These are phyloP conservation scores for Solanum phureja DNA, from an alignment of 257 asterid genomes.

Conservation along the genomic window DNA sequence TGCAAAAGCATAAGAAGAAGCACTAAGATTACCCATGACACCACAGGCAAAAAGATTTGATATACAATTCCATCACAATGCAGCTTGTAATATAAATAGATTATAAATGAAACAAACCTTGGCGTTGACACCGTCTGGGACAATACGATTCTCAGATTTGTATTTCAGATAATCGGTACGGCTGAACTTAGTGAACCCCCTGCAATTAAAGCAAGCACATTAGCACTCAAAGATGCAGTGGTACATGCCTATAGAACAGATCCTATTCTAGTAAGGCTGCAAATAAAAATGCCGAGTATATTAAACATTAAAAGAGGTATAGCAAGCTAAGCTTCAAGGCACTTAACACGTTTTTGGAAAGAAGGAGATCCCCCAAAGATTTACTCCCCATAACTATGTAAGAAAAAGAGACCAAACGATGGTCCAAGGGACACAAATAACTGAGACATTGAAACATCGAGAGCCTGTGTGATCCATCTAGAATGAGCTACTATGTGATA, in stretches of 20 bases:
- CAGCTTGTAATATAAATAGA: background rate
- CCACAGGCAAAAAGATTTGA: background rate
- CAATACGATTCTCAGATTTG: slow-evolving; percentile 7
- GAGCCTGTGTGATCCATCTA: background rate
- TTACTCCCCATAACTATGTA: background rate
- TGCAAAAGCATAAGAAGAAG: background rate
- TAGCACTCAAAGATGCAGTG: background rate
- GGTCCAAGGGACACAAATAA: background rate
- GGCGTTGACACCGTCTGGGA: slow-evolving; percentile 13
- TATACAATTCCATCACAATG: background rate
- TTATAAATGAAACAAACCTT: background rate
- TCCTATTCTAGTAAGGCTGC: background rate
- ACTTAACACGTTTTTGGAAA: background rate
- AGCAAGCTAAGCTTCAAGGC: background rate
- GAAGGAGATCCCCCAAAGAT: background rate
- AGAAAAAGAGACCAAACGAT: background rate
- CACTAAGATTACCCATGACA: background rate
- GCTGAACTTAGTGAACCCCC: slow-evolving; percentile 16
- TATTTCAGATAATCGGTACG: slow-evolving; percentile 4
- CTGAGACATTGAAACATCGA: background rate
- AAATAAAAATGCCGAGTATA: background rate
- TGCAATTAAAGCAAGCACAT: background rate
- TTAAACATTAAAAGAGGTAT: background rate
- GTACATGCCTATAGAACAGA: background rate
- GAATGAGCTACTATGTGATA: too few species aligned